Evolutionary conservation across 2,329 filamentous ascomycete species (phyloP).

Genomic region (Didymella glomerata): DNA sequence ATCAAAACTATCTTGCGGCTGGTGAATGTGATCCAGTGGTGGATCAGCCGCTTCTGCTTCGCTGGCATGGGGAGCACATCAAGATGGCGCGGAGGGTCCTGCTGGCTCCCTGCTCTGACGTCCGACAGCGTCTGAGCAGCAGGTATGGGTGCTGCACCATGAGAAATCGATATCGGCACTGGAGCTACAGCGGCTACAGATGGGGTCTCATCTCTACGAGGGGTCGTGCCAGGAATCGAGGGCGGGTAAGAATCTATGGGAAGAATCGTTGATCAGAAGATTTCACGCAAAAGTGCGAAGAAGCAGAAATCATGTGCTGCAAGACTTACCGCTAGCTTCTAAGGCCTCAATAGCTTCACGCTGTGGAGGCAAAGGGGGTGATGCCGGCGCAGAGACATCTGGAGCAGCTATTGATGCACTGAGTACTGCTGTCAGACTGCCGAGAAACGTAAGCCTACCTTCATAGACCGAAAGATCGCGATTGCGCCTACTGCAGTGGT

Average conservation of each 20-base stretch:
- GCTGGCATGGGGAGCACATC: constrained; percentile 16
- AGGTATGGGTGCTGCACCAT: neutral
- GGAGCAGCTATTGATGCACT: neutral
- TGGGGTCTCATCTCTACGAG: neutral
- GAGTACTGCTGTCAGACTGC: neutral
- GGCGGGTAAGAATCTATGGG: neutral
- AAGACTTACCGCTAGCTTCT: neutral
- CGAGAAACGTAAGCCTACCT: neutral
- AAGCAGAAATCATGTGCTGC: neutral
- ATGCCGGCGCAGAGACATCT: neutral
- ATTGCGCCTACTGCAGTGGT: neutral
- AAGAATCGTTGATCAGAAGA: neutral
- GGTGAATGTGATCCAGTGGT: constrained; percentile 25
- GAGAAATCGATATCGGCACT: neutral
- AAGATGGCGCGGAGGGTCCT: constrained; percentile 11
- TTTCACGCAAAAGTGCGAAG: neutral
- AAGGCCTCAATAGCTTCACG: neutral
- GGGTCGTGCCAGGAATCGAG: neutral
- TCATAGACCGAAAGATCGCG: neutral
- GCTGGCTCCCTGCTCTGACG: neutral
- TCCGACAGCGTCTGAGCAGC: neutral
- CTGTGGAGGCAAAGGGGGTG: neutral
- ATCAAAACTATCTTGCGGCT: constrained; percentile 23
- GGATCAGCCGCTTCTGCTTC: constrained; percentile 23
- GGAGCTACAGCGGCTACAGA: neutral